Percentiles rank a stretch among this genome's conserved stretches.
These are phyloP conservation scores for Xylariaceae sp. DNA, from an alignment of 2,329 filamentous ascomycete genomes.

Conservation along the genomic window DNA sequence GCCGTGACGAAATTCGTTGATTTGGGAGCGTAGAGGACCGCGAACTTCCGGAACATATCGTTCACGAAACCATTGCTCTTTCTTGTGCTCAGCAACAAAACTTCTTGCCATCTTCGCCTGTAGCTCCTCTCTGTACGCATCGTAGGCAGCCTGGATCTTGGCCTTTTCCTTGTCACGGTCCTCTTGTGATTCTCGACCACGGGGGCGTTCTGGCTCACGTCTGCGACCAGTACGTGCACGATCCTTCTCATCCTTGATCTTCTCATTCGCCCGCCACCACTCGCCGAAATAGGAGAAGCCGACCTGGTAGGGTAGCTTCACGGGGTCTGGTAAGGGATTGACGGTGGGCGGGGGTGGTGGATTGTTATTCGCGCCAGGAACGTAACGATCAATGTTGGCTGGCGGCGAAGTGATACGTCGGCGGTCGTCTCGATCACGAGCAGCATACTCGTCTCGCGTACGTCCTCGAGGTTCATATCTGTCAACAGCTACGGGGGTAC, in stretches of 20 bases:
- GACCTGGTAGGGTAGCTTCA: constrained; percentile 72
- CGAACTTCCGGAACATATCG: constrained; percentile 83
- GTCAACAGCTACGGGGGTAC: constrained; percentile 68
- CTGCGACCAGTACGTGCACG: constrained; percentile 64
- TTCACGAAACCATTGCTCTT: constrained; percentile 97
- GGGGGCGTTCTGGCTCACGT: constrained; percentile 58
- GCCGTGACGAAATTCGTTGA: constrained; percentile 75
- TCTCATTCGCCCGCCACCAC: constrained; percentile 81
- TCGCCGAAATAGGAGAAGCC: constrained; percentile 83
- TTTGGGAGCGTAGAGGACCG: constrained; percentile 66
- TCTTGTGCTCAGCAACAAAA: constrained; percentile 89
- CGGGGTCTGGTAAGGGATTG: constrained; percentile 69
- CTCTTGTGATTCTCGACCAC: constrained; percentile 64
- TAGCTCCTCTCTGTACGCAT: constrained; percentile 63
- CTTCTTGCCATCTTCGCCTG: constrained; percentile 77
- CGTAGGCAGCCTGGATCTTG: constrained; percentile 68
- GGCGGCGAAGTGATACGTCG: constrained; percentile 59
- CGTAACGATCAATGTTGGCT: constrained; percentile 78
- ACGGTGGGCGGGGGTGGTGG: constrained; percentile 44
- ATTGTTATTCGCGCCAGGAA: constrained; percentile 64
- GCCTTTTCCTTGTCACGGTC: constrained; percentile 76
- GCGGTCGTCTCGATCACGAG: constrained; percentile 51
- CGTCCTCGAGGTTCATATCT: constrained; percentile 70
- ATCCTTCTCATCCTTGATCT: constrained; percentile 78
- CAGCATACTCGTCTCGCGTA: constrained; percentile 60